phyloP scores from a whole-genome alignment of 2,329 filamentous ascomycete species.

The Colletotrichum incanum region DNA sequence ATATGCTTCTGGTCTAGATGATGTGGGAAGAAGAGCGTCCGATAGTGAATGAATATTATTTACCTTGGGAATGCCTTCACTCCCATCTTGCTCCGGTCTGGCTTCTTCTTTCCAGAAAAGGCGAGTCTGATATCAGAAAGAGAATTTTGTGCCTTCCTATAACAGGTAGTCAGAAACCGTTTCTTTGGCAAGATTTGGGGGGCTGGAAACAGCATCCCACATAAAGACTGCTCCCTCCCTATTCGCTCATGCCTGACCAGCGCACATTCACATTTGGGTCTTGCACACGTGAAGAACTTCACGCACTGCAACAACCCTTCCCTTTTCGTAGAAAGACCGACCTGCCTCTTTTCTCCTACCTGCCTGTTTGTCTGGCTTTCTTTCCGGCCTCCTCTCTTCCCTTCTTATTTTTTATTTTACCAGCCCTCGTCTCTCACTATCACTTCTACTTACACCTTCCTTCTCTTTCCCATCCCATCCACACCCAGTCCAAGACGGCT shows the following conservation, averaged over 20 bases:
- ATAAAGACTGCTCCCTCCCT: too few relatives aligned
- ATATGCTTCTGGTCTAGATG: background rate
- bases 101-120: background rate
- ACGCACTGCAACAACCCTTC: background rate
- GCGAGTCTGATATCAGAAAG: background rate
- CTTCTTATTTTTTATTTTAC: background rate
- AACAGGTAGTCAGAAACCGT: background rate
- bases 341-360: background rate
- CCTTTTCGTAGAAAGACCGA: too few relatives aligned
- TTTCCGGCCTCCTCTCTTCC: background rate
- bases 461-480: background rate
- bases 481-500: background rate
- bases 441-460: background rate
- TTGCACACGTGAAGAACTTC: background rate
- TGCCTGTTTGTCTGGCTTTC: background rate
- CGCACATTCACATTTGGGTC: background rate
- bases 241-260: background rate
- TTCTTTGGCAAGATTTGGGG: background rate
- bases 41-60: background rate
- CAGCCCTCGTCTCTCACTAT: background rate
- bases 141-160: background rate
- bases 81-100: background rate
- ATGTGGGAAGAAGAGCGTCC: background rate
- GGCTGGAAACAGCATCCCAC: too few relatives aligned
- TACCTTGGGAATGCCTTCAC: background rate